Base-by-base conservation (phyloP, 495 filamentous ascomycete genomes). In the Aspergillus hancockii region DNA sequence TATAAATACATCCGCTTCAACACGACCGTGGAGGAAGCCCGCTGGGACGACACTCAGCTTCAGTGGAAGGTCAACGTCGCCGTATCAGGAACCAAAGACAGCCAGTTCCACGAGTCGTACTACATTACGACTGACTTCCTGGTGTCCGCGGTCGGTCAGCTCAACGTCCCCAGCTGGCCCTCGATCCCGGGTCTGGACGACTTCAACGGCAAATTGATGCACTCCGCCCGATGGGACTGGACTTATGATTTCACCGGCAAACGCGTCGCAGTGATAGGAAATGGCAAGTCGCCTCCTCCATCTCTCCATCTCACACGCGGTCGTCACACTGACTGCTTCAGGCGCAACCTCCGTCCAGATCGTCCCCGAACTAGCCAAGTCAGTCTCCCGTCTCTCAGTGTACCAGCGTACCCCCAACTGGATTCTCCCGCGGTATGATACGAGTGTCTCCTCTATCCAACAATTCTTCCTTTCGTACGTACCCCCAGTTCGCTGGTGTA, bases 331-430 rank as follows among this genome's bases (percentile, higher is more conserved):
- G 12, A 60, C 14, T 1, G 9, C 31, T 79, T 81, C 60, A 76
- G 86, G 88, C 22, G 86, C 88, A 19, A 89, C 86, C 18, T 83
- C 83, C 10, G 86, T 83, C n/a, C 89, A 91, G 65, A 89, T 91
- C 61, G 77, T 88, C 22, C 86, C 88, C 14, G 81, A 81, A 46
- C 73, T 90, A 28, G 83, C 83, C 49, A 82, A 82, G 50, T 59
- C 80, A 7, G 79, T 81, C 46, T 68, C 79, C n/a, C 68, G 78
- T 12, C 69, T 89, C 6, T 85, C 81, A 0, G 81, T 89, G 47
- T 91, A 86, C 66, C 85, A 90, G 58, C 79, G 88, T 12, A 86
- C 83, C 1, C 85, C 87, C 4, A 88, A 88, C 49, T 90, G 86
- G 87, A 75, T 90, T 14, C 72, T 78, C 9, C 78, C 79, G 7